Conservation (phyloP, 345 rosid species). For the Corchorus capsularis region DNA sequence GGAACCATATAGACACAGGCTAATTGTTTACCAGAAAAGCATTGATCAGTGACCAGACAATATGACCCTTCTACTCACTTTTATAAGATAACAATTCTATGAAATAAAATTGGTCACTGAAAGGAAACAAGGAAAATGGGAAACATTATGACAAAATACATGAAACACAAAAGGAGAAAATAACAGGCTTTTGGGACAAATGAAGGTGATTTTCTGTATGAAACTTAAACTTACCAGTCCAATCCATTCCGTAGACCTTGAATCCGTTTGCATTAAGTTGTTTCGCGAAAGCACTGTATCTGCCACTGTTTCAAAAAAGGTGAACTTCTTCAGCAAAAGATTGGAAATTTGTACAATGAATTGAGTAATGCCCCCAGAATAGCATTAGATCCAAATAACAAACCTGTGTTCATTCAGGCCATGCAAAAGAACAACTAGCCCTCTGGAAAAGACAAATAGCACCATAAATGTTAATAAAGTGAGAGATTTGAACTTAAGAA, state of each 20-base stretch:
- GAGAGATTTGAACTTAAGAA: neutral
- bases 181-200: neutral
- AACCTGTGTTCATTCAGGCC: conserved; percentile 97
- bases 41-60: neutral
- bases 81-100: neutral
- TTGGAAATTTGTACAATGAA: neutral
- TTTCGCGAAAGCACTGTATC: conserved; percentile 87
- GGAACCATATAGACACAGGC: neutral
- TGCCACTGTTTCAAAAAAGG: conserved; percentile 50
- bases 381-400: conserved; percentile 16
- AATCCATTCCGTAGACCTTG: conserved; percentile 92
- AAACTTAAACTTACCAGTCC: conserved; percentile 68
- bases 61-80: neutral
- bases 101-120: neutral
- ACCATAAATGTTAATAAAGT: neutral
- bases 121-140: neutral
- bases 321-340: conserved; percentile 4
- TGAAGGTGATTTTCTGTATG: neutral
- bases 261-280: conserved; percentile 74
- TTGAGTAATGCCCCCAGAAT: neutral
- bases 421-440: conserved; percentile 72
- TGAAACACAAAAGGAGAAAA: neutral
- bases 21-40: neutral
- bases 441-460: conserved; percentile 48
- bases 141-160: neutral